Evolutionary conservation across 257 asterid genomes (phyloP).

Genomic region (Anisodus tanguticus): DNA sequence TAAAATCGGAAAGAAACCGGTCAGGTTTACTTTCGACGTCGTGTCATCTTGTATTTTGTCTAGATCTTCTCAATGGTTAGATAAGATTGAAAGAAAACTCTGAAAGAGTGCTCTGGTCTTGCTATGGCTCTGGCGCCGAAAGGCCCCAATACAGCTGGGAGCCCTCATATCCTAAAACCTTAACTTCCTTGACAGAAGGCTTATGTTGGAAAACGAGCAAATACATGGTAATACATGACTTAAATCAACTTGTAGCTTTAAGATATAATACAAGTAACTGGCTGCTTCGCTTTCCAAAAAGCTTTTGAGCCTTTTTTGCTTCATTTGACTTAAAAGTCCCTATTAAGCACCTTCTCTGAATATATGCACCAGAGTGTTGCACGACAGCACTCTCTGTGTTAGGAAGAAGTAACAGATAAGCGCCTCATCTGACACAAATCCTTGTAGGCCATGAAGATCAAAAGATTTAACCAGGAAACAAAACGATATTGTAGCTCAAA

Average conservation of each 20-base stretch:
- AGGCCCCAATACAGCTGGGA: too few relatives aligned
- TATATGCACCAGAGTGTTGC: slow-evolving; percentile 14
- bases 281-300: not conserved
- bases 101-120: too few relatives aligned
- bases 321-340: not conserved
- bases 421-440: slow-evolving; percentile 16
- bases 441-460: not conserved
- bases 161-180: slow-evolving; percentile 11
- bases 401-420: slow-evolving; percentile 20
- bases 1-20: too few relatives aligned
- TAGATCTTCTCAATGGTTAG: too few relatives aligned
- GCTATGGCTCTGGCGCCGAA: too few relatives aligned
- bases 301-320: not conserved
- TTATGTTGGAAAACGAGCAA: not conserved
- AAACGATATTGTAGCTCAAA: slow-evolving; percentile 9
- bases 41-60: too few relatives aligned
- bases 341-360: not conserved
- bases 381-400: not conserved
- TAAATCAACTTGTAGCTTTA: not conserved
- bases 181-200: slow-evolving; percentile 7
- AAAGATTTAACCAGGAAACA: slow-evolving; percentile 28
- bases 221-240: slow-evolving; percentile 10
- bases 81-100: too few relatives aligned
- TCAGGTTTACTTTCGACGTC: too few relatives aligned
- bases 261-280: slow-evolving; percentile 4